Evolutionary conservation across 2,329 filamentous ascomycete genomes (phyloP), one percentile per base, ranked within the genome.

Genomic region (Hortaea sp.): DNA sequence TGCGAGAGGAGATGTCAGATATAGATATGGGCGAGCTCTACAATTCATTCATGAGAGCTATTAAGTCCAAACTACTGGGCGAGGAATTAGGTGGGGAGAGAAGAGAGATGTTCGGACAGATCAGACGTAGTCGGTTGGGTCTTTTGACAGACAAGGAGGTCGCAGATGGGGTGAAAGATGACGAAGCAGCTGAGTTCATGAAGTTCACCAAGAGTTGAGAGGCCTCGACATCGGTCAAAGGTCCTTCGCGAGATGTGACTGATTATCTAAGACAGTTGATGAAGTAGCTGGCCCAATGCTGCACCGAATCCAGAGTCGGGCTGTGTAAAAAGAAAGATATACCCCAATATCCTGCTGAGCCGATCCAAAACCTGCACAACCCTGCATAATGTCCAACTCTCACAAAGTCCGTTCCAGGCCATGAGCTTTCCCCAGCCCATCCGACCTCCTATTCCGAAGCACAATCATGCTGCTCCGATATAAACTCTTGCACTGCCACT

Each of bases 71-170:
- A 46, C 62, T 95, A 1, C 63, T 88, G 6, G 75, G 72, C 0
- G 84, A 81, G 0, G 76, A 84, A 54, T 66, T 95, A 2, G 81
- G 82, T 34, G 88, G 87, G 0, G 84, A 94, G 57, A 72, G 88
- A 45, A 76, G 76, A 52, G 87, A 94, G 59, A 81, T 95, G 68
- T 95, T 88, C 88, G 85, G 79, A 69, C 72, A 77, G 54, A 68
- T 95, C 27, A 75, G 82, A 55, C 77, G 71, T 48, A 77, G 74
- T 38, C 78, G 72, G 54, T 67, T 95, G 46, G 86, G 88, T 0
- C 69, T 95, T 60, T 81, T 97, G 56, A 80, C 85, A 52, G 70
- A 73, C 44, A 72, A 68, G 41, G 70, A 79, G 57, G 77, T 75
- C 2, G 79, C 84, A 39, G 69, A 72, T 12, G 88, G 84, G 1